Percentiles rank a stretch among this genome's conserved stretches.
These are phyloP conservation scores for Gaillardinia entomophila DNA, from an alignment of 805 yeast genomes.

Conservation along the genomic window DNA sequence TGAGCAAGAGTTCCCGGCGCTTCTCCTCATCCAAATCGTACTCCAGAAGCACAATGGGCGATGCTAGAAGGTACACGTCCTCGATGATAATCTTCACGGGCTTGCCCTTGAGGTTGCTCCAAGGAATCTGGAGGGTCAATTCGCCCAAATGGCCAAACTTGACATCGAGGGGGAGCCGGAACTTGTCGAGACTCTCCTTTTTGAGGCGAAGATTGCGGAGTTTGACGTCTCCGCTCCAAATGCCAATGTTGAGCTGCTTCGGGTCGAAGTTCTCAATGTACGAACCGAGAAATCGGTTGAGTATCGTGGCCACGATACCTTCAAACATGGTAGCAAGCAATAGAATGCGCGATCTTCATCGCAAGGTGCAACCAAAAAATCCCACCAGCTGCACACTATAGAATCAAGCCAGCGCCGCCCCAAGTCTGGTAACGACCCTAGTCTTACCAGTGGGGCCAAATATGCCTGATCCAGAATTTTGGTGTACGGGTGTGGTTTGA, in stretches of 20 bases:
- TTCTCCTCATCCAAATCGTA: constrained; percentile 53
- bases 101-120: constrained; percentile 89
- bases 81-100: constrained; percentile 87
- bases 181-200: constrained; percentile 82
- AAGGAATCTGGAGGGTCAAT: constrained; percentile 86
- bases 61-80: constrained; percentile 77
- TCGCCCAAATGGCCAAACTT: constrained; percentile 87
- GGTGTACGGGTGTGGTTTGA: too few relatives aligned
- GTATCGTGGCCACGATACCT: constrained; percentile 56
- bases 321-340: constrained; percentile 60
- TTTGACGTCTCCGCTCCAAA: constrained; percentile 96
- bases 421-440: too few relatives aligned
- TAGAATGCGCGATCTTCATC: too few relatives aligned
- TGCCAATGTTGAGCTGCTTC: constrained; percentile 89
- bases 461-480: too few relatives aligned
- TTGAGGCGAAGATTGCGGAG: constrained; percentile 70
- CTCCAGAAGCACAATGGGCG: constrained; percentile 60
- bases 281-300: constrained; percentile 58
- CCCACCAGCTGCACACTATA: too few relatives aligned
- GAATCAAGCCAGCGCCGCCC: too few relatives aligned
- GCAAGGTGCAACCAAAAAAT: too few relatives aligned
- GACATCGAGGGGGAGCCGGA: constrained; percentile 82
- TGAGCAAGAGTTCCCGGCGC: constrained; percentile 55
- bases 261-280: constrained; percentile 96
- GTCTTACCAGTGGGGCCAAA: too few relatives aligned